Evolutionary conservation across 2,329 filamentous ascomycete genomes (phyloP).

Genomic region (Epichloe sp.): DNA sequence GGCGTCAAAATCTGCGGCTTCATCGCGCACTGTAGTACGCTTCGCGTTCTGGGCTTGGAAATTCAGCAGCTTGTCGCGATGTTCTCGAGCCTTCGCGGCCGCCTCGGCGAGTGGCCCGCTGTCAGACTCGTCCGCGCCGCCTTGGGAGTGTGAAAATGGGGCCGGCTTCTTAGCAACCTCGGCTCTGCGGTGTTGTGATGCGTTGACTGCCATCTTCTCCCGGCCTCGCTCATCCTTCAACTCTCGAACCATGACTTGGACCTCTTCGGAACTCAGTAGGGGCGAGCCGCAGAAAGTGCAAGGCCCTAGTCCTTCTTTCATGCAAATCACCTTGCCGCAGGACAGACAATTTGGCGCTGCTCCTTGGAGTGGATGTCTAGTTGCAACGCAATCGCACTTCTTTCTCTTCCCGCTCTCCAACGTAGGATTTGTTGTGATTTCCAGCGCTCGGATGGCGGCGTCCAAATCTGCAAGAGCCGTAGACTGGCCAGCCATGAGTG

Average conservation of each 20-base stretch:
- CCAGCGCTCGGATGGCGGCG: slow-evolving; percentile 75
- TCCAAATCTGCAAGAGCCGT: slow-evolving; percentile 58
- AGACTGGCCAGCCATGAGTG: slow-evolving; percentile 70
- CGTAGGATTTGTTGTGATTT: slow-evolving; percentile 81
- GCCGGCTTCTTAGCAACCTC: slow-evolving; percentile 50
- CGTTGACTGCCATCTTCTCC: slow-evolving; percentile 74
- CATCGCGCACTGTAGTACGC: slow-evolving; percentile 74
- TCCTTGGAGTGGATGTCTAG: slow-evolving; percentile 74
- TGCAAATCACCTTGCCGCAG: slow-evolving; percentile 91
- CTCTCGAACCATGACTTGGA: slow-evolving; percentile 74
- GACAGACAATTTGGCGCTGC: slow-evolving; percentile 85
- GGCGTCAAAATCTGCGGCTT: slow-evolving; percentile 55
- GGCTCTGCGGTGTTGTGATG: slow-evolving; percentile 51
- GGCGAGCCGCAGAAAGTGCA: slow-evolving; percentile 80
- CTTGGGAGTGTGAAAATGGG: slow-evolving; percentile 41
- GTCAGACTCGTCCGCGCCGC: slow-evolving; percentile 18
- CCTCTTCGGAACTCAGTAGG: slow-evolving; percentile 57
- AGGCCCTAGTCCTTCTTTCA: slow-evolving; percentile 84
- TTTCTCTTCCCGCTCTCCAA: slow-evolving; percentile 42
- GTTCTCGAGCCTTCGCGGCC: slow-evolving; percentile 56
- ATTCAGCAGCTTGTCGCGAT: slow-evolving; percentile 65
- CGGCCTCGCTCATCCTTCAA: slow-evolving; percentile 74
- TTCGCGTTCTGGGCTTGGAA: slow-evolving; percentile 80
- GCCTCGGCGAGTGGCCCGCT: slow-evolving; percentile 36
- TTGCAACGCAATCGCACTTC: slow-evolving; percentile 78